phyloP scores from a whole-genome alignment of 345 rosid species.

The Microthlaspi erraticum region DNA sequence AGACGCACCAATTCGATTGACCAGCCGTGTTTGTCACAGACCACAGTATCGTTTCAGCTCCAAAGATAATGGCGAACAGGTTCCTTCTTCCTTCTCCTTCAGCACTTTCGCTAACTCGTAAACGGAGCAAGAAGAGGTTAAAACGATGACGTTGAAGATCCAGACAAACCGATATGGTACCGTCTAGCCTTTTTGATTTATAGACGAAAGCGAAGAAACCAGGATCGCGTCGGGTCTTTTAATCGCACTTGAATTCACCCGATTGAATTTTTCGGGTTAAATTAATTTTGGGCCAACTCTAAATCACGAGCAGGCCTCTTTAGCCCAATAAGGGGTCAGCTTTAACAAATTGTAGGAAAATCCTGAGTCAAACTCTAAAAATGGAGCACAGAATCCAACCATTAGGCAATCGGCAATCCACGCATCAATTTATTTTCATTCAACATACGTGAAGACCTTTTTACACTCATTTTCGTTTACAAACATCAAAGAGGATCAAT shows the following conservation, averaged over 20 bases:
- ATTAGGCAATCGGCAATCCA: not conserved
- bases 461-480: slow-evolving; percentile 26
- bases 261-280: not conserved
- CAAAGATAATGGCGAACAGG: slow-evolving; percentile 10
- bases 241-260: slow-evolving; percentile 2
- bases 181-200: slow-evolving; percentile 10
- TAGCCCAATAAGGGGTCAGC: slow-evolving; percentile 6
- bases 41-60: slow-evolving; percentile 17
- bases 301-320: not conserved
- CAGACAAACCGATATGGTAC: not conserved
- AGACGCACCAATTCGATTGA: slow-evolving; percentile 20
- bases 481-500: slow-evolving; percentile 16
- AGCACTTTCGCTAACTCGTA: not conserved
- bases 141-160: slow-evolving; percentile 9
- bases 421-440: not conserved
- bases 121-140: not conserved
- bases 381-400: not conserved
- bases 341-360: no score
- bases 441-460: slow-evolving; percentile 12
- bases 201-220: slow-evolving; percentile 14
- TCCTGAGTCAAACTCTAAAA: no score
- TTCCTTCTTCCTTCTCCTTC: not conserved
- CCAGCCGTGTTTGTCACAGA: slow-evolving; percentile 1
- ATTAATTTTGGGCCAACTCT: slow-evolving; percentile 8
- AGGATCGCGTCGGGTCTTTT: slow-evolving; percentile 31